A percentile compares a stretch with the other conserved stretches of the same genome.
Evolutionary conservation across 192 early-diverging fungal genomes (phyloP).

Genomic region (Coemansia sp.): DNA sequence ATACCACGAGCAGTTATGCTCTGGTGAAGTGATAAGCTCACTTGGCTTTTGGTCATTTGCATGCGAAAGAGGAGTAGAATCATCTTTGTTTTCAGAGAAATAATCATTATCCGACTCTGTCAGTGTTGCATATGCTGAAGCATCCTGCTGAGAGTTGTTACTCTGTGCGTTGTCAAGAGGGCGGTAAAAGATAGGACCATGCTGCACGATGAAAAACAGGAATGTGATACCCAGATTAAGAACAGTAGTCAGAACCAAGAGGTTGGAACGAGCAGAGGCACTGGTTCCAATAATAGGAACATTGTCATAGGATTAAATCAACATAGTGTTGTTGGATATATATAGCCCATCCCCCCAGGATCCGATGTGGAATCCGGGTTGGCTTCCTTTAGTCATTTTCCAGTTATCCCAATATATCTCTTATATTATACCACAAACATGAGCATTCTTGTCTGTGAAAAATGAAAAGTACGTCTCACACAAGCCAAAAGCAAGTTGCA

Average conservation of each 20-base stretch:
- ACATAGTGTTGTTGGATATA: too few species aligned
- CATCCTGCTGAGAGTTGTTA: background rate
- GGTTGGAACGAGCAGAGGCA: conserved; percentile 11
- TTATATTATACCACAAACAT: background rate
- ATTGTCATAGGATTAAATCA: too few species aligned
- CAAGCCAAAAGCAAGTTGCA: background rate
- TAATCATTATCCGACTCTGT: background rate
- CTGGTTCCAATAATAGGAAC: background rate
- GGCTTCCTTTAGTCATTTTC: too few species aligned
- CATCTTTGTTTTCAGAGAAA: background rate
- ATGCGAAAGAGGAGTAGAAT: conserved; percentile 30
- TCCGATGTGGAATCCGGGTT: too few species aligned
- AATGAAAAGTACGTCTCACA: conserved; percentile 20
- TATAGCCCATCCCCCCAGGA: too few species aligned
- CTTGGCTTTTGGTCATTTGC: conserved; percentile 11
- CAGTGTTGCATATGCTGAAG: background rate
- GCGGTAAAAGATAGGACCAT: conserved; percentile 15
- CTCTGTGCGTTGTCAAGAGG: background rate
- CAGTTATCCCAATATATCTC: too few species aligned
- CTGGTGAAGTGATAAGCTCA: conserved; percentile 32
- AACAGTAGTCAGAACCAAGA: background rate
- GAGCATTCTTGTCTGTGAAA: conserved; percentile 14
- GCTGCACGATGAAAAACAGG: conserved; percentile 6
- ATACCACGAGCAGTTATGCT: conserved; percentile 29
- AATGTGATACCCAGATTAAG: background rate